Evolutionary conservation across 106 monocot genomes (phyloP), one percentile per base, ranked within the genome.

Genomic region (Alisma plantagoaquatica): DNA sequence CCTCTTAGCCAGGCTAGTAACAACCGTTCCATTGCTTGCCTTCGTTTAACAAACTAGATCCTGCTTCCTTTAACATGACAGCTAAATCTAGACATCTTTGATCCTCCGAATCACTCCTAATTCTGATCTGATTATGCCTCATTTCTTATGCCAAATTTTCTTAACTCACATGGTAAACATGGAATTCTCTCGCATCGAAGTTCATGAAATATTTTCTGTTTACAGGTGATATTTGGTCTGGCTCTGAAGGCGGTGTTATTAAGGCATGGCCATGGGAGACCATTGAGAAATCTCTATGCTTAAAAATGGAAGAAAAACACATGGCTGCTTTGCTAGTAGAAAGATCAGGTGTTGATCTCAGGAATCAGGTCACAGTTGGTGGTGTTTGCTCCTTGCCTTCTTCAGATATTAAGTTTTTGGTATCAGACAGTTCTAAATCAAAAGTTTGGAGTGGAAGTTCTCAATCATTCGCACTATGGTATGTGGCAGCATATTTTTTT

Each of bases 171-270:
- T n/a, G n/a, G n/a, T n/a, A n/a, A n/a, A n/a, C n/a, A n/a, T n/a
- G n/a, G n/a, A n/a, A n/a, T n/a, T n/a, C n/a, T n/a, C n/a, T n/a
- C n/a, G n/a, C n/a, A n/a, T n/a, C n/a, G n/a, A n/a, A n/a, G n/a
- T n/a, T n/a, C n/a, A n/a, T n/a, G n/a, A n/a, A n/a, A n/a, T n/a
- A n/a, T n/a, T n/a, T n/a, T n/a, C n/a, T n/a, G n/a, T n/a, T n/a
- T 75, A 12, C 84, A 98, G 96, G 96, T 75, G 96, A 98, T 62
- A 49, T 98, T 46, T 98, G 96, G 96, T 71, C 96, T 20, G 75
- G 89, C 52, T 81, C 84, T 31, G 96, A 98, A 73, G 76, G 81
- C 50, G 96, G 96, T n/a, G 49, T 64, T 31, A 76, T 89, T 30
- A 89, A 76, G 69, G 81, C 51, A 2, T 98, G 96, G 96, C 81